Evolutionary conservation across 805 yeast genomes (phyloP), one percentile per base, ranked within the genome.

Genomic region (Wickerhamomyces bovis): DNA sequence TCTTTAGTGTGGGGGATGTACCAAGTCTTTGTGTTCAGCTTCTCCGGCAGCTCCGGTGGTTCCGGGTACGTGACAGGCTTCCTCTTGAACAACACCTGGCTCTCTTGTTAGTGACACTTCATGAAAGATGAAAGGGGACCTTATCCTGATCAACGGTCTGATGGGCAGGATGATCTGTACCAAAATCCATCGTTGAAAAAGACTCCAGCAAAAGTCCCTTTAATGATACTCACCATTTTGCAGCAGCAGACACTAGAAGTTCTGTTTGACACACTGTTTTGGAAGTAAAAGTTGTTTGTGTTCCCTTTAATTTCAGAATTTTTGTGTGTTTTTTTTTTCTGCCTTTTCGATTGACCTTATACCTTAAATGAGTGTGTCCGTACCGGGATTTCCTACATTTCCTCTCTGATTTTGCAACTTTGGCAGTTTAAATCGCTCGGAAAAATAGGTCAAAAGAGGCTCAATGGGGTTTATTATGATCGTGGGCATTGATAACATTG

Each of bases 1-100:
- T 92, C 99, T 44, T 82, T 83, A 1, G 98, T 94, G 54, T 82
- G 83, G 11, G 85, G 80, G 43, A 92, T 89, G 55, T 71, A 72
- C 88, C 89, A 94, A 2, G 89, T 95, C 44, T 80, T 80, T 6
- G 81, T 71, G 41, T 73, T 69, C 38, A 76, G 59, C 56, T 83
- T 80, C 3, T 54, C 57, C 0, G 90, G 89, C 3, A 83, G 57
- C 11, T 72, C 67, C 1, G 78, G 80, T 1, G 87, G 82, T 15
- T 73, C 74, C 13, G 77, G 75, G 49, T 77, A 76, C 2, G 71
- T 69, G 38, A 85, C 88, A 31, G 82, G 82, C 61, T 85, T 85
- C 50, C 92, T 71, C 60, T 85, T 85, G 67, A 81, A 85, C 30
- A 83, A 68, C 39, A 86, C 95, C 95, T 84, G 41, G 19, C 9